A percentile compares a stretch with the other conserved stretches of the same genome.
phyloP scores from a whole-genome alignment of 371 early-diverging fungal genomes.

The Zychaea mexicana region DNA sequence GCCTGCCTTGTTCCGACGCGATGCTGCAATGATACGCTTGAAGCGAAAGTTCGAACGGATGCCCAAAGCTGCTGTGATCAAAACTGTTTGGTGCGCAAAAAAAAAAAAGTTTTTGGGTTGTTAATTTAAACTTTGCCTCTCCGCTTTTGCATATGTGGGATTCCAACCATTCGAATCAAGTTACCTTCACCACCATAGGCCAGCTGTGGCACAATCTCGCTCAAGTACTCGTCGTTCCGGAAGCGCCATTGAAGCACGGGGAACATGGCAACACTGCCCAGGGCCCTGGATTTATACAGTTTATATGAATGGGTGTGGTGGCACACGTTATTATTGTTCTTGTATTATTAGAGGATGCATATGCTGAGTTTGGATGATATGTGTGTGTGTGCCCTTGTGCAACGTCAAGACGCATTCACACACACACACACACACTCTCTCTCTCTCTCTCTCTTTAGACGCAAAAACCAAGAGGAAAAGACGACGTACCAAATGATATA shows the following conservation, averaged over 20 bases:
- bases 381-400: too few relatives aligned
- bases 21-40: constrained; percentile 18
- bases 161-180: too few relatives aligned
- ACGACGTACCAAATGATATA: constrained; percentile 32
- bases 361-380: too few relatives aligned
- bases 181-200: constrained; percentile 48
- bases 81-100: constrained; percentile 23
- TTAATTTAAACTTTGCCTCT: too few relatives aligned
- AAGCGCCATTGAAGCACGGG: constrained; percentile 49
- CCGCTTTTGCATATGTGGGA: too few relatives aligned
- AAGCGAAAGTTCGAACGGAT: constrained; percentile 46
- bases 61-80: constrained; percentile 38
- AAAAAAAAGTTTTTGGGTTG: background rate
- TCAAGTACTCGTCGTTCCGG: constrained; percentile 22
- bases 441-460: too few relatives aligned
- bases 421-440: too few relatives aligned
- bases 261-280: constrained; percentile 41
- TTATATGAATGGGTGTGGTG: background rate
- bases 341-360: too few relatives aligned
- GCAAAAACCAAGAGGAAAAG: background rate
- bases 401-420: too few relatives aligned
- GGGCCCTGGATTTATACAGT: constrained; percentile 37
- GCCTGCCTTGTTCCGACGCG: constrained; percentile 6
- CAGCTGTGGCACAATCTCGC: constrained; percentile 47
- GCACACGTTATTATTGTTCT: background rate